These are phyloP conservation scores for Fragilariopsis cylindrus DNA, from an alignment of 108 stramenopile species.

Conservation along the genomic window DNA sequence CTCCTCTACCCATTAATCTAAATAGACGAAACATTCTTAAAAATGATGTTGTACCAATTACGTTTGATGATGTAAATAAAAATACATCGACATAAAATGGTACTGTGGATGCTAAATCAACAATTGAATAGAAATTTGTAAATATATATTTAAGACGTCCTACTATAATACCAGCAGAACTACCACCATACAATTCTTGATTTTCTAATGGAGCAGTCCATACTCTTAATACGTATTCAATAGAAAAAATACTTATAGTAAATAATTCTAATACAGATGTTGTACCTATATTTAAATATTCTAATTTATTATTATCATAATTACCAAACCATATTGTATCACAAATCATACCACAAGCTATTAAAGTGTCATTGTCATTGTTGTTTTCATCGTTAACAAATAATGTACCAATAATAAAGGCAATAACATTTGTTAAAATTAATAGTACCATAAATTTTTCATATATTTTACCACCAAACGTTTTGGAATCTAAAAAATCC, in stretches of 20 bases:
- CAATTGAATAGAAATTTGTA: conserved; percentile 64
- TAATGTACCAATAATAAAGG: conserved; percentile 72
- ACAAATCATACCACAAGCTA: conserved; percentile 55
- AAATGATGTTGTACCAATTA: conserved; percentile 67
- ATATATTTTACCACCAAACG: conserved; percentile 61
- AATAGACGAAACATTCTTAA: conserved; percentile 90
- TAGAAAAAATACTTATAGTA: conserved; percentile 71
- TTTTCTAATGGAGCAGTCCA: conserved; percentile 61
- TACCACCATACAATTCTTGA: conserved; percentile 41
- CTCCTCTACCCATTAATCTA: conserved; percentile 63
- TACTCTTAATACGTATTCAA: conserved; percentile 81
- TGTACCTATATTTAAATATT: conserved; percentile 56
- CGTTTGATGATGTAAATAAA: conserved; percentile 56
- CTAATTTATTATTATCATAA: conserved; percentile 45
- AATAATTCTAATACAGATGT: conserved; percentile 66
- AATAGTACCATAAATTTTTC: conserved; percentile 80
- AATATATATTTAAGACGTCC: conserved; percentile 58
- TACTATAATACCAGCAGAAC: too few relatives aligned
- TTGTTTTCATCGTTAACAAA: conserved; percentile 48
- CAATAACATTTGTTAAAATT: conserved; percentile 78
- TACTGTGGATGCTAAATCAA: conserved; percentile 83
- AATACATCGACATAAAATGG: conserved; percentile 91
- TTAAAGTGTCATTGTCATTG: neutral
- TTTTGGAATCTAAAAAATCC: conserved; percentile 77
- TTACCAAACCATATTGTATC: conserved; percentile 86